phyloP scores from a whole-genome alignment of 371 early-diverging fungal species.

The Nematocida parisii region DNA sequence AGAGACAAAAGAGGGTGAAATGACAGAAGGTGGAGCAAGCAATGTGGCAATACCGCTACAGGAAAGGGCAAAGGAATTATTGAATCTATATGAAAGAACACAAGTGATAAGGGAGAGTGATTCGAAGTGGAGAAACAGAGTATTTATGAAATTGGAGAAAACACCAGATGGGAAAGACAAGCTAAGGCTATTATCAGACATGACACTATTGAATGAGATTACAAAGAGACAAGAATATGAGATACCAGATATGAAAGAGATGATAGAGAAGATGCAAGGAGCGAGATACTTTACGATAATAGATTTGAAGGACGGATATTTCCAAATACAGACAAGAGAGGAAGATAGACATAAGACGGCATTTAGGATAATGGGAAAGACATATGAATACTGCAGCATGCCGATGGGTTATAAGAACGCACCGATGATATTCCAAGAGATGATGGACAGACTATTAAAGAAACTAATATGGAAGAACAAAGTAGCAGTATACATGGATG shows the following conservation, averaged over 20 bases:
- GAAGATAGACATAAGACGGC: slow-evolving; percentile 36
- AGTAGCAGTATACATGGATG: slow-evolving; percentile 6
- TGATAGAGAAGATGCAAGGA: background rate
- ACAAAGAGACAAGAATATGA: background rate
- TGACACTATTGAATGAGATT: slow-evolving; percentile 21
- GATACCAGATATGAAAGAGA: slow-evolving; percentile 29
- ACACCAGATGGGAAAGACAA: too few species aligned
- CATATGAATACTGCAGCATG: slow-evolving; percentile 44
- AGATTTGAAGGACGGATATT: slow-evolving; percentile 40
- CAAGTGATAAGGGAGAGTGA: background rate
- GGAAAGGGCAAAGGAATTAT: slow-evolving; percentile 10
- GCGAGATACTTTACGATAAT: slow-evolving; percentile 5
- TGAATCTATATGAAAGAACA: slow-evolving; percentile 10
- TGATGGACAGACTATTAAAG: slow-evolving; percentile 43
- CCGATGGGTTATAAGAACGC: slow-evolving; percentile 50
- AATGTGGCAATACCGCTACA: background rate
- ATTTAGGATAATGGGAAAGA: slow-evolving; percentile 21
- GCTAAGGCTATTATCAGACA: background rate
- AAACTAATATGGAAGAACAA: background rate
- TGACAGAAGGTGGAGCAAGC: slow-evolving; percentile 27
- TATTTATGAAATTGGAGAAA: background rate
- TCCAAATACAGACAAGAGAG: background rate
- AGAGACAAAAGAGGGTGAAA: background rate
- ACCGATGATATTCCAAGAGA: slow-evolving; percentile 44
- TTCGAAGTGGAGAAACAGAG: background rate